These are phyloP conservation scores for Phytopythium chamaehyphon DNA, from an alignment of 352 stramenopile genomes.

Conservation along the genomic window DNA sequence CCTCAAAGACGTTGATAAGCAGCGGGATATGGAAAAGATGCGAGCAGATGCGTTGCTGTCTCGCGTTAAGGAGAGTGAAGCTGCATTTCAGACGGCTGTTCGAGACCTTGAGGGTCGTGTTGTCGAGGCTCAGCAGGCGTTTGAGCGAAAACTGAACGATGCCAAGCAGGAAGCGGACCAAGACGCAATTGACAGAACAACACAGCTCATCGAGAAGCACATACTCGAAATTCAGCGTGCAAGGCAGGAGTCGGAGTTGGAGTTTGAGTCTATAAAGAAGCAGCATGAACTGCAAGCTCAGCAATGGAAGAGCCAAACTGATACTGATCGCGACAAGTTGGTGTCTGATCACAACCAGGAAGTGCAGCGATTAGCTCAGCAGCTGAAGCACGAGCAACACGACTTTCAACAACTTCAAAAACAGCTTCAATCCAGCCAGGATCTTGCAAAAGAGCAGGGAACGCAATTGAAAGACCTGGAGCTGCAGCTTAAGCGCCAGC, in stretches of 20 bases:
- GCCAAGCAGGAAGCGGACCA: conserved; percentile 30
- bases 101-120: conserved; percentile 41
- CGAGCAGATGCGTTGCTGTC: conserved; percentile 7
- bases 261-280: conserved; percentile 66
- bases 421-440: not conserved
- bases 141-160: conserved; percentile 37
- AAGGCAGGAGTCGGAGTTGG: conserved; percentile 60
- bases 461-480: conserved; percentile 8
- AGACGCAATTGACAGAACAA: conserved; percentile 15
- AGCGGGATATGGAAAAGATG: conserved; percentile 32
- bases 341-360: conserved; percentile 3
- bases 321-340: not conserved
- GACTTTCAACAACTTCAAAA: conserved; percentile 17
- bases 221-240: conserved; percentile 57
- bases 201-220: conserved; percentile 32
- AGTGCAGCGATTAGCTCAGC: conserved; percentile 17
- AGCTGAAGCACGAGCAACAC: conserved; percentile 13
- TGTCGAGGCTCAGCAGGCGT: conserved; percentile 23
- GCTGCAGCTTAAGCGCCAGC: conserved; percentile 9
- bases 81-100: conserved; percentile 44
- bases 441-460: conserved; percentile 2
- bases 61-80: not conserved
- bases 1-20: conserved; percentile 20
- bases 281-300: conserved; percentile 58
- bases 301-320: conserved; percentile 12